Percentiles rank a stretch among this genome's conserved stretches.
These are phyloP conservation scores for Mucor racemosus DNA, from an alignment of 371 early-diverging fungal genomes.

Conservation along the genomic window DNA sequence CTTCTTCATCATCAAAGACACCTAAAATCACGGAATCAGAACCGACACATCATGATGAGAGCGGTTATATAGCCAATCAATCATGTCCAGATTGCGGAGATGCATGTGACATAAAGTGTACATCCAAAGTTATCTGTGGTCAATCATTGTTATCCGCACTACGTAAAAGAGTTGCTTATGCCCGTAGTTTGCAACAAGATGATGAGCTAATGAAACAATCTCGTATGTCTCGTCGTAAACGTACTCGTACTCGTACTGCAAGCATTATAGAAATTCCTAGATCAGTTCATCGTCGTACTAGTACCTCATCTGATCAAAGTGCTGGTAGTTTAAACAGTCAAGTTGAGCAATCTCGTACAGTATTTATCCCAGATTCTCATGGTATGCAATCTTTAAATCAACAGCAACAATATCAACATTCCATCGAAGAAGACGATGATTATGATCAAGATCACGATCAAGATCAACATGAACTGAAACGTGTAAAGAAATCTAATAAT, in stretches of 20 bases:
- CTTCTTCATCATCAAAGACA: background rate
- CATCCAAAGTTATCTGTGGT: constrained; percentile 21
- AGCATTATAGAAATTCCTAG: background rate
- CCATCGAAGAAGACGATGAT: background rate
- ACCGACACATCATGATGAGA: constrained; percentile 8
- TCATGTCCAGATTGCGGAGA: constrained; percentile 11
- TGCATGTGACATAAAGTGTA: constrained; percentile 9
- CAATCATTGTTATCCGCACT: constrained; percentile 26
- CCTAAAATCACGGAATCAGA: background rate
- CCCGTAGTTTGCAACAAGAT: constrained; percentile 11
- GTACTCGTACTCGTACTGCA: background rate
- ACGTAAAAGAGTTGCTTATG: constrained; percentile 22
- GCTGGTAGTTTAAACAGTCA: background rate
- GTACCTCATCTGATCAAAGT: constrained; percentile 6
- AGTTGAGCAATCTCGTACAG: background rate
- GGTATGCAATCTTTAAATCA: background rate
- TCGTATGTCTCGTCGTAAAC: constrained; percentile 1
- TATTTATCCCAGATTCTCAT: background rate
- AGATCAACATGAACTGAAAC: constrained; percentile 7
- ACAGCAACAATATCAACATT: background rate
- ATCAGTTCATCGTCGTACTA: constrained; percentile 4
- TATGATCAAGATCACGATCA: background rate
- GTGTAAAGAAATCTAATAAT: background rate
- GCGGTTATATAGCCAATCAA: constrained; percentile 10
- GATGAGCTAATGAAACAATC: background rate